These are phyloP conservation scores for Acidiella bohemica DNA, from an alignment of 495 filamentous ascomycete genomes.

Conservation along the genomic window DNA sequence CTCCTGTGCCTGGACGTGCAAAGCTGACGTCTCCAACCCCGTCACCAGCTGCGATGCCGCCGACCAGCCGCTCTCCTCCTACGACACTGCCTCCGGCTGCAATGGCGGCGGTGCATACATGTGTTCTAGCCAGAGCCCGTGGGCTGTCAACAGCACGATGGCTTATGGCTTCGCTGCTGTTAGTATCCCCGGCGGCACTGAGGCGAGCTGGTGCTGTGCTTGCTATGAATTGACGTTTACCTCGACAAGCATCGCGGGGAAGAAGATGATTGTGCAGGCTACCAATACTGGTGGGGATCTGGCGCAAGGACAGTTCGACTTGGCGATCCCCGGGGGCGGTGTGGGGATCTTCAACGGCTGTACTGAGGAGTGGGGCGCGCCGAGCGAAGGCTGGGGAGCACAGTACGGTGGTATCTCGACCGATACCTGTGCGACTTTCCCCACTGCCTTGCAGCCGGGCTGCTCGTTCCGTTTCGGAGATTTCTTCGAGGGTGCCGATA, in stretches of 20 bases:
- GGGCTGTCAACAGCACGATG: conserved; percentile 43
- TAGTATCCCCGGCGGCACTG: conserved; percentile 37
- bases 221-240: conserved; percentile 56
- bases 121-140: conserved; percentile 49
- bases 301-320: conserved; percentile 47
- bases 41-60: conserved; percentile 44
- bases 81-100: conserved; percentile 31
- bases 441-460: conserved; percentile 42
- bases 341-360: conserved; percentile 49
- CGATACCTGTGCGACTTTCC: conserved; percentile 42
- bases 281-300: conserved; percentile 53
- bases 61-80: conserved; percentile 37
- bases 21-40: conserved; percentile 37
- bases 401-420: conserved; percentile 47
- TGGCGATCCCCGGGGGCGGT: conserved; percentile 54
- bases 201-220: conserved; percentile 49
- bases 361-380: conserved; percentile 41
- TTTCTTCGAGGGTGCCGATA: conserved; percentile 50
- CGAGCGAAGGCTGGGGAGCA: conserved; percentile 39
- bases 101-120: conserved; percentile 47
- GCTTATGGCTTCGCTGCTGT: conserved; percentile 55
- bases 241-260: conserved; percentile 38
- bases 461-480: conserved; percentile 54
- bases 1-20: conserved; percentile 48
- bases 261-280: conserved; percentile 56